Base-by-base conservation (phyloP, 1,139 yeast genomes). In the Arxiozyma bovina region DNA sequence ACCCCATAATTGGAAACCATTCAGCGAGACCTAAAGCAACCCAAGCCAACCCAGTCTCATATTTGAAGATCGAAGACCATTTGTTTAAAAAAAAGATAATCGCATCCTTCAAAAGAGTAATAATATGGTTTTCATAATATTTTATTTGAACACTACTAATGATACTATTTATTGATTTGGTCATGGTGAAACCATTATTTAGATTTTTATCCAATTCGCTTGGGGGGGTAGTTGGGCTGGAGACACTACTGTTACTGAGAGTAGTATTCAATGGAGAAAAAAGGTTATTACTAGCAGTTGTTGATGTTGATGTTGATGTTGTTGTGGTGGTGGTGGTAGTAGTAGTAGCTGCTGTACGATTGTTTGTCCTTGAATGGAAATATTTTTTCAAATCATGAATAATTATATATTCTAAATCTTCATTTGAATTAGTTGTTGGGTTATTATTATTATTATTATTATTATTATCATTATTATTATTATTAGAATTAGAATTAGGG, bases 21-120 rank as follows among this genome's bases (percentile, higher is more conserved):
- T 89, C 96, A 1, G 96, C 94, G 53, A 91, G 73, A 11, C 90
- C 90, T 48, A 88, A 73, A 0, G 96, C 97, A 23, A 87, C 80
- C 96, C 96, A 90, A 1, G 93, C 77, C 64, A 89, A 75, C 0
- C 94, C 90, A 51, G 85, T 78, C 68, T 88, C 95, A 67, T 90
- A 91, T 58, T 84, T 84, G 55, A 87, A 79, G 57, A 84, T 77
- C 46, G 77, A 75, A 11, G 95, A 90, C 96, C 96, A 90, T 71
- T 87, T 87, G 23, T 72, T 71, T 50, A 86, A 71, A 65, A 90
- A 91, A 57, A 77, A 78, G 51, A 77, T 67, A 20, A 90, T 78
- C 1, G 96, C 77, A 43, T 74, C 73, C 63, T 85, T 85, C 57
- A 89, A 72, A 0, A 77, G 73, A 22, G 77, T 78, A 56, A 84